Conservation (phyloP, 2,329 filamentous ascomycete genomes). For the Aspergillus quadrilineatus region DNA sequence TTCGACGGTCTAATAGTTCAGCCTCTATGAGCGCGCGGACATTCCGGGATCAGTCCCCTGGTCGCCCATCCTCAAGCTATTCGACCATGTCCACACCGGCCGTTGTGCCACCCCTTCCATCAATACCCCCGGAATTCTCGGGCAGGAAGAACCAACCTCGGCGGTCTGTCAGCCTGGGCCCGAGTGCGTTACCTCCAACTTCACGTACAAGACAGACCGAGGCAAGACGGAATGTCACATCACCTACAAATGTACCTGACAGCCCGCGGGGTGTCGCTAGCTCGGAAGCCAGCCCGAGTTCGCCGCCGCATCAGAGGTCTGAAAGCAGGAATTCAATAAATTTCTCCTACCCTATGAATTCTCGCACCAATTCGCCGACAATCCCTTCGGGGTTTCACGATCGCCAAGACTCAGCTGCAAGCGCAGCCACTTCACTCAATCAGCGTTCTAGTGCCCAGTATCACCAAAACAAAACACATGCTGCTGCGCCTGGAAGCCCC, state of each 20-base stretch:
- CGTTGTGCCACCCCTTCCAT: conserved; percentile 71
- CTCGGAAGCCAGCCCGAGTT: conserved; percentile 24
- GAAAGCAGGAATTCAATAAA: conserved; percentile 48
- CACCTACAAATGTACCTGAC: conserved; percentile 18
- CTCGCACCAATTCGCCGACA: conserved; percentile 43
- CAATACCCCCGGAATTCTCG: conserved; percentile 58
- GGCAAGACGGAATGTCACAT: conserved; percentile 45
- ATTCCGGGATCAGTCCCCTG: conserved; percentile 74
- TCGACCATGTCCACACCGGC: conserved; percentile 35
- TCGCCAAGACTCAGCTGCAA: conserved; percentile 16
- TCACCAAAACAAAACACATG: conserved; percentile 21
- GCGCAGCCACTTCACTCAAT: conserved; percentile 22
- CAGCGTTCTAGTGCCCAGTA: conserved; percentile 27
- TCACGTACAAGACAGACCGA: conserved; percentile 42
- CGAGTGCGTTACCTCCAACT: conserved; percentile 48
- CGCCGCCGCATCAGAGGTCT: conserved; percentile 39
- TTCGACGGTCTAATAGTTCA: conserved; percentile 67
- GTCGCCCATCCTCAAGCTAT: conserved; percentile 45
- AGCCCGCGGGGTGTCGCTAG: conserved; percentile 17
- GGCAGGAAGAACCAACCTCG: conserved; percentile 34
- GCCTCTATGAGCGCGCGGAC: conserved; percentile 86
- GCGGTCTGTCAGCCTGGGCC: conserved; percentile 54
- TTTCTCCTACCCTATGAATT: conserved; percentile 48
- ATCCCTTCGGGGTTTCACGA: conserved; percentile 18
- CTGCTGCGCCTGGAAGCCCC: conserved; percentile 25